phyloP scores from a whole-genome alignment of 768 basidiomycete genomes.

The Boletus bicolor region DNA sequence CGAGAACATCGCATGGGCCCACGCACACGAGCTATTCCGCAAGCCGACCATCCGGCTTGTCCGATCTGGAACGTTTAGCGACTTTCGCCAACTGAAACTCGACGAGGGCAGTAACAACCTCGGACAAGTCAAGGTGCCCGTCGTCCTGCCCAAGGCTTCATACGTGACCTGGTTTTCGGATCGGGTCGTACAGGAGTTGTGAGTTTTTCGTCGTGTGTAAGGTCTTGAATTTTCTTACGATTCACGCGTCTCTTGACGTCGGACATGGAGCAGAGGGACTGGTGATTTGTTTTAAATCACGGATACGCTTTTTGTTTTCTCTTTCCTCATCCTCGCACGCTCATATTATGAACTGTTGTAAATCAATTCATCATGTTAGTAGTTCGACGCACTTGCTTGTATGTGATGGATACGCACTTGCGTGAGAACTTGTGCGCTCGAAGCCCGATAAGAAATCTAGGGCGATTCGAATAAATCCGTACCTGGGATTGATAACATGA shows the following conservation, averaged over 20 bases:
- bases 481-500: no score
- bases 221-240: no score
- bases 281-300: background rate
- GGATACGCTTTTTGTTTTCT: background rate
- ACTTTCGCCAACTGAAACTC: slow-evolving; percentile 16
- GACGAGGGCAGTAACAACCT: slow-evolving; percentile 5
- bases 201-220: background rate
- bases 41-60: slow-evolving; percentile 25
- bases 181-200: slow-evolving; percentile 18
- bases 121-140: slow-evolving; percentile 22
- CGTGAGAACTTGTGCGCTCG: background rate
- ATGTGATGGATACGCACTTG: background rate
- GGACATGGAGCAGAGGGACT: no score
- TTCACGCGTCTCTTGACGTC: no score
- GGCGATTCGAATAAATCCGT: background rate
- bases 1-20: background rate
- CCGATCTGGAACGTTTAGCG: slow-evolving; percentile 20
- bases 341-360: background rate
- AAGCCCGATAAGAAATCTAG: background rate
- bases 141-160: slow-evolving; percentile 15
- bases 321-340: no score
- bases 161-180: slow-evolving; percentile 12
- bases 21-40: background rate
- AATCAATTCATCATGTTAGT: no score
- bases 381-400: background rate